phyloP scores from a whole-genome alignment of 768 basidiomycete species.

The Tulasnella sp. region DNA sequence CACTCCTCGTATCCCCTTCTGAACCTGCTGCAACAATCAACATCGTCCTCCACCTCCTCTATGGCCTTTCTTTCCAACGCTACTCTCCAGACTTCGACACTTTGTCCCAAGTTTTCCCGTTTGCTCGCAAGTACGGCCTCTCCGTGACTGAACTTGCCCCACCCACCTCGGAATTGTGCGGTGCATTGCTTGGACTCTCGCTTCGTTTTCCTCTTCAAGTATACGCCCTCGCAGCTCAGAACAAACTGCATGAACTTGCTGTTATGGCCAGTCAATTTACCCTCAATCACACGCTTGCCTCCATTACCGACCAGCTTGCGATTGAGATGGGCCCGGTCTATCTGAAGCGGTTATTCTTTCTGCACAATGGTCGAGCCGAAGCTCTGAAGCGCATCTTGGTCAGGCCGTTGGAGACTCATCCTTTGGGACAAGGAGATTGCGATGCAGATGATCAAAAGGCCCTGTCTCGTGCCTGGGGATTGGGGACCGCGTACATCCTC shows the following conservation, averaged over 20 bases:
- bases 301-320: conserved; percentile 58
- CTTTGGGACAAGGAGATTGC: background rate
- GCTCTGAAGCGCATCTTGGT: conserved; percentile 62
- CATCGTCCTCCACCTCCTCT: conserved; percentile 19
- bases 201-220: conserved; percentile 56
- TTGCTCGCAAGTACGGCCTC: conserved; percentile 49
- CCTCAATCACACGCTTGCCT: conserved; percentile 53
- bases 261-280: conserved; percentile 63
- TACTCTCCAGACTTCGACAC: conserved; percentile 35
- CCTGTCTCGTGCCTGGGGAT: conserved; percentile 15
- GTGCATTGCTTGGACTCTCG: conserved; percentile 49
- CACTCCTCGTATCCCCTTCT: conserved; percentile 38
- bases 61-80: conserved; percentile 13
- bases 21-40: conserved; percentile 33
- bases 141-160: conserved; percentile 30
- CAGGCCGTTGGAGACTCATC: conserved; percentile 11
- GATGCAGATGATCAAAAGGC: conserved; percentile 12
- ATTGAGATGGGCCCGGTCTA: conserved; percentile 61
- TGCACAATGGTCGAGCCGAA: conserved; percentile 72
- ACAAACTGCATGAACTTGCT: conserved; percentile 61
- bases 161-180: conserved; percentile 10
- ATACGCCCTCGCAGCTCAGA: conserved; percentile 55
- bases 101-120: conserved; percentile 43
- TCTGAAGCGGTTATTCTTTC: conserved; percentile 67
- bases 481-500: conserved; percentile 17